Evolutionary conservation across 2,329 filamentous ascomycete genomes (phyloP), one percentile per base, ranked within the genome.

Genomic region (Fusarium drepaniforme): DNA sequence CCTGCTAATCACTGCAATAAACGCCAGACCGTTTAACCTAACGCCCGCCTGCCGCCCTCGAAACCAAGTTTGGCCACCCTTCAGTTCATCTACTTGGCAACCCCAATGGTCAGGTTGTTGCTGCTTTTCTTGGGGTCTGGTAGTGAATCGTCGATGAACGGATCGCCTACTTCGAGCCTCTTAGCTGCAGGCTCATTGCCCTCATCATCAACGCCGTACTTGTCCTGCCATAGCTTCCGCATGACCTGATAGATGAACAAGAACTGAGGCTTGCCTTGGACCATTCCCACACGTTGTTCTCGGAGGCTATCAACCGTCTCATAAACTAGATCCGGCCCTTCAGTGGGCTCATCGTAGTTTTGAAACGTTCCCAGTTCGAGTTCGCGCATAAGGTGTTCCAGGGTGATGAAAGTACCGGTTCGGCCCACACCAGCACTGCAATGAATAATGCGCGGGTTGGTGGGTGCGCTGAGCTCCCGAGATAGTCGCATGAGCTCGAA

Each of bases 401-500:
- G 89, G 2, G 95, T 93, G 79, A 99, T 98, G 81, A 98, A 99
- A 0, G 97, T 98, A 38, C 97, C 97, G 9, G 94, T 97, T 66
- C 97, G 91, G 15, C 97, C 97, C 16, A 99, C 96, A 44, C 97
- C 97, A 9, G 97, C 97, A 80, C 94, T 97, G 85, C 94, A 96
- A 83, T 96, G 93, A 13, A 95, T 90, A 69, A 98, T 92, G 66
- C 96, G 92, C 6, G 96, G 94, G 78, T 86, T 85, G 9, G 85
- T 84, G 1, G 85, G 84, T 40, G 89, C 89, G 81, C 89, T 90
- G 75, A 84, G 81, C 72, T 89, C 85, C 25, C 89, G 87, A 3
- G 93, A 94, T 3, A 95, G 86, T 11, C 87, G 86, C 87, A 96
- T 92, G 8, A 96, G 87, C 37, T 90, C 88, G 67, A 95, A 88